phyloP scores from a whole-genome alignment of 139 green algal genomes.

The Dunaliella primolecta region DNA sequence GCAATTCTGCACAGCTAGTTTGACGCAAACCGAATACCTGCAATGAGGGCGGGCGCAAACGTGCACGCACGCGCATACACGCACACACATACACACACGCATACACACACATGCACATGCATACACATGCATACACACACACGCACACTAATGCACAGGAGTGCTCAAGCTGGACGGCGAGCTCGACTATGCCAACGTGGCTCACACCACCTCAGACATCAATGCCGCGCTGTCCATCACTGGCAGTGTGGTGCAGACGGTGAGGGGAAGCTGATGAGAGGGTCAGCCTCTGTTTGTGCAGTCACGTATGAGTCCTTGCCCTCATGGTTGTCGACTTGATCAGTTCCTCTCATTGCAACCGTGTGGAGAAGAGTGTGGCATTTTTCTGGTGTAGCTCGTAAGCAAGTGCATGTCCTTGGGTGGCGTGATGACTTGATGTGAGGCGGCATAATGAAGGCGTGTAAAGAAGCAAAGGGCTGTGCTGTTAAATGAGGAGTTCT shows the following conservation, averaged over 20 bases:
- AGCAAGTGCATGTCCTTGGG: too few species aligned
- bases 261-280: conserved; percentile 11
- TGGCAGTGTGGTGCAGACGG: conserved; percentile 29
- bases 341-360: background rate
- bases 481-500: too few species aligned
- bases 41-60: too few species aligned
- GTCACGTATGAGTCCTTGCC: too few species aligned
- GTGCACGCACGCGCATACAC: background rate
- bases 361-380: background rate
- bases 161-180: conserved; percentile 20
- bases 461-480: too few species aligned
- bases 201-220: conserved; percentile 43
- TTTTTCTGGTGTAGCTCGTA: too few species aligned
- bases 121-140: conserved; percentile 5
- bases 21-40: too few species aligned
- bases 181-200: conserved; percentile 33
- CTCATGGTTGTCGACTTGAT: too few species aligned
- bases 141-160: background rate
- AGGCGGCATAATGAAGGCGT: too few species aligned
- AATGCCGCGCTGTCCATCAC: conserved; percentile 35
- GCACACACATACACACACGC: conserved; percentile 4
- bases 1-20: too few species aligned
- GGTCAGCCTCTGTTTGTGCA: background rate
- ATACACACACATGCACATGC: background rate
- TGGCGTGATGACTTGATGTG: too few species aligned